A percentile compares a stretch with the other conserved stretches of the same genome.
phyloP scores from a whole-genome alignment of 2,329 filamentous ascomycete species.

The Pochonia chlamydosporia region DNA sequence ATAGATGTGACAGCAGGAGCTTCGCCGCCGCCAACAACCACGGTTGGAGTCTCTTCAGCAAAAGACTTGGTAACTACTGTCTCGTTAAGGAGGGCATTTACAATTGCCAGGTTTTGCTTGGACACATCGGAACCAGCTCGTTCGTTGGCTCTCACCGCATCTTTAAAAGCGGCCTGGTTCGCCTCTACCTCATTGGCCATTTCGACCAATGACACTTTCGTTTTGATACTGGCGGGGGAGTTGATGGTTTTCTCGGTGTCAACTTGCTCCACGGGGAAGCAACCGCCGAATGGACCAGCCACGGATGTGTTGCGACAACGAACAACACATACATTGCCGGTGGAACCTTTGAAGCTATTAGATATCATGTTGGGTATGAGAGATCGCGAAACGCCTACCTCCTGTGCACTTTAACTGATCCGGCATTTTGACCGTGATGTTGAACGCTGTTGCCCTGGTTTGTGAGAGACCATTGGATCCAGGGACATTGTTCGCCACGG shows the following conservation, averaged over 20 bases:
- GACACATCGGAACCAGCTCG: no score
- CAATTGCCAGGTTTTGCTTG: no score
- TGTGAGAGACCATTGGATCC: neutral
- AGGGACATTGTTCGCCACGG: neutral
- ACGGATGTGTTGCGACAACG: neutral
- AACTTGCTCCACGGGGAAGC: neutral
- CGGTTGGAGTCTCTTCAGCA: no score
- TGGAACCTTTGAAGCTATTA: neutral
- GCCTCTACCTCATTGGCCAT: no score
- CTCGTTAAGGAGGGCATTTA: no score
- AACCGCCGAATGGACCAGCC: neutral
- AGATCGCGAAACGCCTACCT: no score
- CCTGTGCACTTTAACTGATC: neutral
- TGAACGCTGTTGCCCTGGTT: neutral
- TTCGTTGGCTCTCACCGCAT: no score
- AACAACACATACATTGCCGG: neutral
- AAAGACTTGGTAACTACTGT: no score
- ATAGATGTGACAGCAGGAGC: no score
- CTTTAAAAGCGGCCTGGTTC: no score
- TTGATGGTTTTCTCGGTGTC: neutral
- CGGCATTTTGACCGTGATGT: neutral
- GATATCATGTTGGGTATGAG: neutral
- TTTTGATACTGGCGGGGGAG: slow-evolving; percentile 65
- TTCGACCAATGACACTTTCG: no score
- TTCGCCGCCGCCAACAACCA: no score